phyloP scores from a whole-genome alignment of 257 asterid genomes.

The Ocimum tenuiflorum region DNA sequence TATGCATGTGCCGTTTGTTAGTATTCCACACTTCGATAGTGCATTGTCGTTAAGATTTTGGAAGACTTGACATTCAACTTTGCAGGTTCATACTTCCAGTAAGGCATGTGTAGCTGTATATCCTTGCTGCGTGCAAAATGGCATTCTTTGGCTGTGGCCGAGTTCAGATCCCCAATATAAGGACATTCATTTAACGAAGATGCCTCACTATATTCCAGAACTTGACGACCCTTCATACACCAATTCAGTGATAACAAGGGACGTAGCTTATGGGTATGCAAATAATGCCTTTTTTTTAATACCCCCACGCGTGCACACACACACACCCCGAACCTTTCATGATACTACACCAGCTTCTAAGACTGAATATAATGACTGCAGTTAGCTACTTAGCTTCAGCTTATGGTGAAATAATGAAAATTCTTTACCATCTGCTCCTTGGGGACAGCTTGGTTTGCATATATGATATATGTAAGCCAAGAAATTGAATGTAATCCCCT shows the following conservation, averaged over 20 bases:
- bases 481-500: background rate
- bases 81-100: slow-evolving; percentile 70
- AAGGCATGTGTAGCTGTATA: slow-evolving; percentile 80
- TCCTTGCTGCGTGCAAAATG: slow-evolving; percentile 80
- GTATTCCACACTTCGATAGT: background rate
- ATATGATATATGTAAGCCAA: background rate
- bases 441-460: background rate
- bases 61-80: slow-evolving; percentile 10
- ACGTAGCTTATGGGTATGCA: slow-evolving; percentile 72
- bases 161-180: slow-evolving; percentile 56
- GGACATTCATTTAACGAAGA: slow-evolving; percentile 46
- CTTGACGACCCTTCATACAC: slow-evolving; percentile 75
- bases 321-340: too few species aligned
- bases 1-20: background rate
- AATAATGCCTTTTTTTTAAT: background rate
- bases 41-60: background rate
- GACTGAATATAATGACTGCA: background rate
- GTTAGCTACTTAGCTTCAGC: background rate
- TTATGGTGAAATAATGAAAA: background rate
- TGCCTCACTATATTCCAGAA: slow-evolving; percentile 80
- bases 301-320: too few species aligned
- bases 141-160: slow-evolving; percentile 93
- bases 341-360: background rate
- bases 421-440: background rate
- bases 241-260: slow-evolving; percentile 51